phyloP scores from a whole-genome alignment of 441 rosid genomes.

The Melastoma candidum region DNA sequence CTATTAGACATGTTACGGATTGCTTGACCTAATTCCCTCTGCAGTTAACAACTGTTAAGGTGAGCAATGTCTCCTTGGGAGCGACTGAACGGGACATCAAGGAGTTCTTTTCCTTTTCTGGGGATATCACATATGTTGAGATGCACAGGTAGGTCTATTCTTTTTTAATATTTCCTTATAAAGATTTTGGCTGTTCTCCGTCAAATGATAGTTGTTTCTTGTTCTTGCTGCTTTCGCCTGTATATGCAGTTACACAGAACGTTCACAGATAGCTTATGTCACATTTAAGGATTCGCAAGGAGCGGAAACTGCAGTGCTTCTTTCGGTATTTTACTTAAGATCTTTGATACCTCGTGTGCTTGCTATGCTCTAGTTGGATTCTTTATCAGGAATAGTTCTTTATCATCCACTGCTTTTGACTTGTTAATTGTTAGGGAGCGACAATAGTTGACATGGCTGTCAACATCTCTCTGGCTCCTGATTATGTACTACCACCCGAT shows the following conservation, averaged over 20 bases:
- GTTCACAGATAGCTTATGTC: background rate
- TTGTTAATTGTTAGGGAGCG: background rate
- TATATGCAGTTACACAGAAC: slow-evolving; percentile 3
- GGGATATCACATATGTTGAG: slow-evolving; percentile 47
- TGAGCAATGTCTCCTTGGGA: slow-evolving; percentile 40
- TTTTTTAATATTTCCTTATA: too few relatives aligned
- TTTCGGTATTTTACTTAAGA: slow-evolving; percentile 4
- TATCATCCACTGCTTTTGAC: too few relatives aligned
- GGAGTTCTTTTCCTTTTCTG: slow-evolving; percentile 70
- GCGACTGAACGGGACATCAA: slow-evolving; percentile 45
- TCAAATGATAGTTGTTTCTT: background rate
- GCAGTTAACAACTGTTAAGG: slow-evolving; percentile 35
- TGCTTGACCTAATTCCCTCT: background rate
- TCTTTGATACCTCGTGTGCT: background rate
- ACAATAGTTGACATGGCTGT: slow-evolving; percentile 4
- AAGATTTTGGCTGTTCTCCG: too few relatives aligned
- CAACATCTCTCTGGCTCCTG: slow-evolving; percentile 1
- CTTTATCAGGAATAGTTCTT: too few relatives aligned
- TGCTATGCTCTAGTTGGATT: background rate
- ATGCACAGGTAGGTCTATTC: slow-evolving; percentile 27
- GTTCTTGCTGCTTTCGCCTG: too few relatives aligned
- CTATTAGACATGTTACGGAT: too few relatives aligned
- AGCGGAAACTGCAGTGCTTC: slow-evolving; percentile 8
- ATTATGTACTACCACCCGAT: background rate
- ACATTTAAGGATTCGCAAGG: slow-evolving; percentile 7